Evolutionary conservation across 176 grass and related monocot species (phyloP), one percentile per base, ranked within the genome.

Genomic region (Juncus effusus): DNA sequence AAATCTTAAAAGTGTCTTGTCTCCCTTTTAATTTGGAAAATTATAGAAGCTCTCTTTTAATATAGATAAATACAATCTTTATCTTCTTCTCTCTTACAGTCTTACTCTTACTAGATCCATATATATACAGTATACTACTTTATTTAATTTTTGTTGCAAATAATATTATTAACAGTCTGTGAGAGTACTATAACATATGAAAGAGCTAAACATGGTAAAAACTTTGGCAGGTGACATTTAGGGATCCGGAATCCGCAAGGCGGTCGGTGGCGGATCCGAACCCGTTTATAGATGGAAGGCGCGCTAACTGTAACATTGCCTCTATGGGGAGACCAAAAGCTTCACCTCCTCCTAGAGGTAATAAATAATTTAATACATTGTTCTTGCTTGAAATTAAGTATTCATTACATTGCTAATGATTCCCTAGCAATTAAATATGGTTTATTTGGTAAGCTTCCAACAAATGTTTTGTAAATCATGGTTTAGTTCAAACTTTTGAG

Each of bases 261-360:
- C 80, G 73, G 68, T 72, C 94, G 35, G 94, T 99, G 80, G 83
- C 63, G 72, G 70, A 93, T 14, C 88, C 82, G 16, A 99, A 99
- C 75, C 94, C 88, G 52, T 60, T 89, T 76, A 99, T 99, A 67
- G 85, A 82, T 71, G 83, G 88, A 37, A 78, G 94, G 68, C 88
- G 85, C 40, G 94, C 94, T 63, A 99, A 99, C 80, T 99, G 94
- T 79, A 99, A 99, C 88, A 99, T 99, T 86, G 94, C 94, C 11
- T 79, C 94, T 16, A 40, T 78, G 74, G 85, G 85, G 10, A 86
- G 82, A 76, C 83, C 88, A 56, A 73, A 85, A n/a, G 67, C 83
- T 6, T 47, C 82, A 55, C 79, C 68, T 56, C 79, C 68, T 56
- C 69, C 77, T 15, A 70, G 81, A 90, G 86, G 86, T 87, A 73